Base-by-base conservation (phyloP, 1,139 yeast species). In the Hansenula sp. region DNA sequence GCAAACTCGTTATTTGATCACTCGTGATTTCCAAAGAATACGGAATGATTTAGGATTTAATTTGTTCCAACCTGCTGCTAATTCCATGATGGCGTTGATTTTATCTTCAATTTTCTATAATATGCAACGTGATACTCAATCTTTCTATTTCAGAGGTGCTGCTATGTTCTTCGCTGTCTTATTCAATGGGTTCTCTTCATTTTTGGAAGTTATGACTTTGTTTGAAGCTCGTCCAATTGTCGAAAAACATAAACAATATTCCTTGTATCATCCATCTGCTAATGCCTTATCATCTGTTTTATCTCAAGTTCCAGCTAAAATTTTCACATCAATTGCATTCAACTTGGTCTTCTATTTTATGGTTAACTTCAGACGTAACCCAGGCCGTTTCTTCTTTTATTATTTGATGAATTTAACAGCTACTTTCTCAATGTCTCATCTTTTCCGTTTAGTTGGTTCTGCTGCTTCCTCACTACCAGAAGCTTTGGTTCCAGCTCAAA, bases 51-150 rank as follows among this genome's bases (percentile, higher is more conserved):
- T 82, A 34, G 77, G 86, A 6, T 75, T 85, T 56, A 73, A 88
- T 1, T 28, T 79, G 21, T 74, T 83, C 44, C 73, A 81, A 19
- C 69, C 85, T 18, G 49, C 76, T 47, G 86, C 87, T 50, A 84
- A 86, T 58, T 66, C 77, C n/a, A 65, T 76, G n/a, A 82, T 86
- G 85, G 86, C 87, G 31, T 71, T 88, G 47, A 68, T 88, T 48
- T 66, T 86, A 44, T 77, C 91, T 3, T 86, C 96, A 1, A 79
- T 88, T 58, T 87, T 84, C 61, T 87, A 78, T 69, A 83, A 86
- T 56, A 59, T 83, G 52, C 63, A 60, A 4, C 54, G 61, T 4
- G 61, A 59, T 21, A 75, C 86, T 0, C 65, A 69, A 1, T 75
- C 86, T 2, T 83, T 86, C 62, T 84, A 76, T 60, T 74, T 69